These are phyloP conservation scores for Dendrobium nobile DNA, from an alignment of 106 monocot species.

Conservation along the genomic window DNA sequence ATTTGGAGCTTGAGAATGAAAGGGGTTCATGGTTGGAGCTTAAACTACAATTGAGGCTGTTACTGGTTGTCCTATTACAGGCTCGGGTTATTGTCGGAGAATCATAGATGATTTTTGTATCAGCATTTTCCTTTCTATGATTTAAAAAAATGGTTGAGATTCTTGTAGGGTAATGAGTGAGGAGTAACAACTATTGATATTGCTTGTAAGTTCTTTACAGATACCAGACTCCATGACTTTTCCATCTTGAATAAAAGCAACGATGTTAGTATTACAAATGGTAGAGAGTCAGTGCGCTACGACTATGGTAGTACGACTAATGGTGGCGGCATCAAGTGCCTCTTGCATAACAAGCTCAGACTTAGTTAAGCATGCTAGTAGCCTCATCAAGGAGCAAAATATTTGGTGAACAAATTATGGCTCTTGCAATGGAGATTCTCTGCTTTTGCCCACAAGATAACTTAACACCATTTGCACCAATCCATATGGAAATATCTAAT, in stretches of 20 bases:
- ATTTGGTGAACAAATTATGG: constrained; percentile 39
- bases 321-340: constrained; percentile 29
- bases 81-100: neutral
- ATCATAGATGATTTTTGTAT: neutral
- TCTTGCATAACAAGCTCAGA: constrained; percentile 40
- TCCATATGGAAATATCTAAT: constrained; percentile 2
- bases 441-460: constrained; percentile 50
- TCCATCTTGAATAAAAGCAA: constrained; percentile 35
- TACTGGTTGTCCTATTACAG: neutral
- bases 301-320: constrained; percentile 37
- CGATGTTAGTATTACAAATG: constrained; percentile 30
- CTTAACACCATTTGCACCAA: constrained; percentile 38
- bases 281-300: constrained; percentile 57
- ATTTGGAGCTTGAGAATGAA: neutral
- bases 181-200: constrained; percentile 22
- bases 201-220: constrained; percentile 32
- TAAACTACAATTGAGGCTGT: neutral
- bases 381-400: constrained; percentile 55
- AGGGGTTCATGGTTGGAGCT: neutral
- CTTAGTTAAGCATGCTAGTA: constrained; percentile 42
- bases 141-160: no score
- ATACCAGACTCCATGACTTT: constrained; percentile 34
- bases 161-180: constrained; percentile 22
- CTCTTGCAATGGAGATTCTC: constrained; percentile 47
- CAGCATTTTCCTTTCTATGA: neutral